Conservation (phyloP, 2,329 filamentous ascomycete genomes). For the Escovopsis weberi region DNA sequence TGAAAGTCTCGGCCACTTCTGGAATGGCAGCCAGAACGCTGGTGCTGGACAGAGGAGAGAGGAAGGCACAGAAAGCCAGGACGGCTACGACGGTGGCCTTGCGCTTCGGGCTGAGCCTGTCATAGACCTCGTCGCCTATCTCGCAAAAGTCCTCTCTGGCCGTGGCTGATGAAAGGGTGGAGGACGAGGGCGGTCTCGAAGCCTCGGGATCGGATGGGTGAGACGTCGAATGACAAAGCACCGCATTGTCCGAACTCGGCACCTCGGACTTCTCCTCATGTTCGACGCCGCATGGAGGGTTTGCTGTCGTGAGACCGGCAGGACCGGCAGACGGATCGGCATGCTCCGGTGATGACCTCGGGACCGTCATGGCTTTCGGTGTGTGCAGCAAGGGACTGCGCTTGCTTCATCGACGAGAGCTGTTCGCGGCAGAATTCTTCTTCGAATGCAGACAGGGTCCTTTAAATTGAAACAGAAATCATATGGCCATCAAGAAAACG, state of each 20-base stretch:
- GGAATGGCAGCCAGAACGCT: conserved; percentile 59
- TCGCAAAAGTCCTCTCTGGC: conserved; percentile 11
- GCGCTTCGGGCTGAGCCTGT: conserved; percentile 42
- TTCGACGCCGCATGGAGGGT: too few species aligned
- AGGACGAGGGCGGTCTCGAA: conserved; percentile 9
- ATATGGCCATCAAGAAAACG: too few species aligned
- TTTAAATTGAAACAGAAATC: too few species aligned
- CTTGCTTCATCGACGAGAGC: too few species aligned
- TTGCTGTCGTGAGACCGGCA: too few species aligned
- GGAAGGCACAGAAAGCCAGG: conserved; percentile 59
- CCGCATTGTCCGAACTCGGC: background rate
- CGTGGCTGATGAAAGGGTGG: background rate
- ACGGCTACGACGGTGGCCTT: conserved; percentile 56
- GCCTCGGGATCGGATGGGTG: conserved; percentile 17
- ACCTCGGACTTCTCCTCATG: background rate
- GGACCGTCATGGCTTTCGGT: background rate
- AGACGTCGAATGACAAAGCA: conserved; percentile 12
- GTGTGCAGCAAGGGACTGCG: too few species aligned
- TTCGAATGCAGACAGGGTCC: too few species aligned
- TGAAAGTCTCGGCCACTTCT: conserved; percentile 52
- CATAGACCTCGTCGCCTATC: conserved; percentile 42
- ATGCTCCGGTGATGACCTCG: background rate
- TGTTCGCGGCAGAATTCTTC: too few species aligned
- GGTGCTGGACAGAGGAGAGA: conserved; percentile 62
- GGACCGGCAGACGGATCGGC: background rate